These are phyloP conservation scores for Aciculosporium take DNA, from an alignment of 2,329 filamentous ascomycete genomes.

Conservation along the genomic window DNA sequence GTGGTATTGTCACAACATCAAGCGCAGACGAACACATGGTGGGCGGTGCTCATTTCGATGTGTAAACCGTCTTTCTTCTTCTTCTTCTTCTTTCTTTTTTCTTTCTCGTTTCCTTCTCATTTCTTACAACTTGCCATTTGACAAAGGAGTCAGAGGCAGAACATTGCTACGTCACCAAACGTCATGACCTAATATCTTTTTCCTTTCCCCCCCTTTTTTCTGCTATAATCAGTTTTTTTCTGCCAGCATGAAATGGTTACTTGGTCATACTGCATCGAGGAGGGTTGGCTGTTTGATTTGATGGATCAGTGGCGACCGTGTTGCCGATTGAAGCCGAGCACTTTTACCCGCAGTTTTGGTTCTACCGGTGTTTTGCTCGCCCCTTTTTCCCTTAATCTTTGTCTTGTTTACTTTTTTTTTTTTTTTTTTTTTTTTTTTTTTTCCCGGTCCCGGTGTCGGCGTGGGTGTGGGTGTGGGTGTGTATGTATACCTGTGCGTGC, in stretches of 20 bases:
- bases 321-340: not conserved
- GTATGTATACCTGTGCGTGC: not conserved
- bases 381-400: not conserved
- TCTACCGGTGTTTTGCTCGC: not conserved
- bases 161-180: not conserved
- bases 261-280: slow-evolving; percentile 3
- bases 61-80: slow-evolving; percentile 26
- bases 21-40: slow-evolving; percentile 51
- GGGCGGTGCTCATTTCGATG: slow-evolving; percentile 47
- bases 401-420: not conserved
- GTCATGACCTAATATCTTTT: slow-evolving; percentile 1
- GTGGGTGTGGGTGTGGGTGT: not conserved
- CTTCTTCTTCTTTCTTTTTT: not conserved
- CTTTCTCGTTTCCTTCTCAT: not conserved
- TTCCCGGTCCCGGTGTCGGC: too few relatives aligned
- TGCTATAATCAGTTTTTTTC: not conserved
- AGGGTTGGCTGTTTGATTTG: slow-evolving; percentile 1
- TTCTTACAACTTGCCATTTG: not conserved
- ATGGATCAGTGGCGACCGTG: not conserved
- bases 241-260: slow-evolving; percentile 5
- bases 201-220: not conserved
- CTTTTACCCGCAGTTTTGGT: not conserved
- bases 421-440: not conserved
- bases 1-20: slow-evolving; percentile 43
- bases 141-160: not conserved